Evolutionary conservation across 306 rosid species (phyloP), one percentile per base, ranked within the genome.

Genomic region (Ziziphus jujuba): DNA sequence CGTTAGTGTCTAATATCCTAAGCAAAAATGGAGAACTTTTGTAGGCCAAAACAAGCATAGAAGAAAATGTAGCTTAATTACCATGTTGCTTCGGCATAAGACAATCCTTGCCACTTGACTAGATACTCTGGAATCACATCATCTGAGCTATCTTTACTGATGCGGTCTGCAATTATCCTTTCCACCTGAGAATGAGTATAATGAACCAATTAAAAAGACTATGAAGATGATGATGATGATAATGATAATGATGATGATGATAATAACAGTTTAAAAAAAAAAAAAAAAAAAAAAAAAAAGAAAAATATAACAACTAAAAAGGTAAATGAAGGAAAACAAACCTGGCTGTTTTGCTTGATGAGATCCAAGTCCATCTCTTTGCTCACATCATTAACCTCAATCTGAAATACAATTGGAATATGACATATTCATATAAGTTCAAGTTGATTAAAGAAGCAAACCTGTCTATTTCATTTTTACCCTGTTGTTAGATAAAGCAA

Each of bases 81-180:
- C 99, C 99, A 95, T 58, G 99, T 95, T 14, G 87, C 99, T 84
- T 95, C 99, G 47, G 99, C 99, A 81, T 95, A 95, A 69, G 99
- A 95, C 72, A 95, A 77, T 70, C 99, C 99, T 68, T 91, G 97
- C 99, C 99, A 95, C 84, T 95, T 95, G 73, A 95, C 97, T 71
- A 95, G 87, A 79, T 88, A 95, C 71, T 95, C 99, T 5, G 92
- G 95, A 70, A 83, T 73, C 56, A 88, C 92, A 85, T 87, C 78
- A 52, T 81, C 91, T 67, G 91, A 79, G 69, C 71, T 80, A 79
- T 90, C 99, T 80, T 84, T 86, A 68, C 76, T 84, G 76, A 95
- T 85, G 67, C 96, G 86, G 76, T 90, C 96, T 19, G 99, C 79
- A 82, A 95, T 88, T 60, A 95, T 35, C 82, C 99, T 91, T 85